A percentile compares a stretch with the other conserved stretches of the same genome.
Evolutionary conservation across 2,329 filamentous ascomycete species (phyloP).

Genomic region (Cladosporium sp.): DNA sequence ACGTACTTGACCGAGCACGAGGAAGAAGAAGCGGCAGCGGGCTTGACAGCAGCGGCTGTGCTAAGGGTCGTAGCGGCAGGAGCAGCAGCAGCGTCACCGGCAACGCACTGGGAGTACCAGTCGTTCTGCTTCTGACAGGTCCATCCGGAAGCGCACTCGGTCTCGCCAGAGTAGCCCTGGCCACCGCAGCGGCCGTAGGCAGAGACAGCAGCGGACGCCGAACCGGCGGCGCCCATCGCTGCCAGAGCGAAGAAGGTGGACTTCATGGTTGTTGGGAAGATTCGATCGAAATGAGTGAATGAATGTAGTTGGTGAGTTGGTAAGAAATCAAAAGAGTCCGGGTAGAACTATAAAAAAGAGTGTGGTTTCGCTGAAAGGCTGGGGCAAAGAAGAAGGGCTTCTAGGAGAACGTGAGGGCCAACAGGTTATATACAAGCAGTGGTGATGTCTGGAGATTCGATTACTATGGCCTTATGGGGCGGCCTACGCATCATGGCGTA

Average conservation of each 20-base stretch:
- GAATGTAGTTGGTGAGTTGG: slow-evolving; percentile 14
- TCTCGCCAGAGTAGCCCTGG: slow-evolving; percentile 32
- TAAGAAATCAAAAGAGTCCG: neutral
- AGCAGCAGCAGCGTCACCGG: neutral
- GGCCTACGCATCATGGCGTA: neutral
- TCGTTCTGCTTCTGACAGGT: slow-evolving; percentile 30
- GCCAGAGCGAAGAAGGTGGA: slow-evolving; percentile 19
- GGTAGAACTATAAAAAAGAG: neutral
- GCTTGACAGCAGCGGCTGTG: neutral
- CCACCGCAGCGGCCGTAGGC: slow-evolving; percentile 32
- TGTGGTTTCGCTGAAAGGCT: neutral
- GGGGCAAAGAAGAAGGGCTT: neutral
- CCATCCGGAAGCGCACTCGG: slow-evolving; percentile 34
- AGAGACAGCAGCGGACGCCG: slow-evolving; percentile 18
- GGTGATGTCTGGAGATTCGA: neutral
- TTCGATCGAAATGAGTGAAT: neutral
- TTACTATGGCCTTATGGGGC: neutral
- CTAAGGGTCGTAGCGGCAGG: neutral
- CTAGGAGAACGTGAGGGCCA: neutral
- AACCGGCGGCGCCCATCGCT: slow-evolving; percentile 15
- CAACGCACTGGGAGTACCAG: slow-evolving; percentile 38
- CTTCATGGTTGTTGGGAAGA: slow-evolving; percentile 14
- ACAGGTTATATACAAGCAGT: neutral
- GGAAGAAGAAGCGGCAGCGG: neutral
- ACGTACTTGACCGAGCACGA: neutral